These are phyloP conservation scores for Lentinula novae-zelandiae DNA, from an alignment of 1,284 basidiomycete species.

Conservation along the genomic window DNA sequence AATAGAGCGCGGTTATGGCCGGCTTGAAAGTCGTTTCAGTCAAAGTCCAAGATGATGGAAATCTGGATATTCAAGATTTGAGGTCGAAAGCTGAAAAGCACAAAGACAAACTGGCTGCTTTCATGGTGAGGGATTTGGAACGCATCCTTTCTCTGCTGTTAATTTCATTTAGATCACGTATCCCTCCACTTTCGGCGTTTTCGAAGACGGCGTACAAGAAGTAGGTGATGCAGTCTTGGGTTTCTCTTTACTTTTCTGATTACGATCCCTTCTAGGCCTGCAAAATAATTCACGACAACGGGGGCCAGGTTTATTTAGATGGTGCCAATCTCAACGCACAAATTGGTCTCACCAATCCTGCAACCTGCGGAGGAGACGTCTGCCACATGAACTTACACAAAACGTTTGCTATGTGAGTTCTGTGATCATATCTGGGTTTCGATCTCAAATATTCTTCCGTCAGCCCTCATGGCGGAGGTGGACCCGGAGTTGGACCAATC, in stretches of 20 bases:
- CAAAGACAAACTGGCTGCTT: constrained; percentile 89
- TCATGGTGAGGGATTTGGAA: constrained; percentile 72
- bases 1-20: constrained; percentile 92
- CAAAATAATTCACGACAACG: constrained; percentile 90
- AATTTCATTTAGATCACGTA: constrained; percentile 69
- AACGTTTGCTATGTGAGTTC: constrained; percentile 80
- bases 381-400: constrained; percentile 99
- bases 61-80: constrained; percentile 86
- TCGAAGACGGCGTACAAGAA: constrained; percentile 89
- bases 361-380: constrained; percentile 93
- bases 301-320: constrained; percentile 97
- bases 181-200: constrained; percentile 96
- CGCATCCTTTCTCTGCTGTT: not conserved
- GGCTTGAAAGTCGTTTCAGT: constrained; percentile 95
- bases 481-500: constrained; percentile 82
- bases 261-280: constrained; percentile 56
- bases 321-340: constrained; percentile 97
- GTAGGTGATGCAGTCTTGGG: constrained; percentile 28
- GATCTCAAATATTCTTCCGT: constrained; percentile 14
- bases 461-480: constrained; percentile 95
- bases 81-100: constrained; percentile 86
- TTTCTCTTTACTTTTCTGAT: not conserved
- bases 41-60: constrained; percentile 86
- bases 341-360: constrained; percentile 94
- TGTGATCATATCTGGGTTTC: constrained; percentile 13